phyloP scores from a whole-genome alignment of 2,329 filamentous ascomycete species.

The Fusarium brevicatenulatum region DNA sequence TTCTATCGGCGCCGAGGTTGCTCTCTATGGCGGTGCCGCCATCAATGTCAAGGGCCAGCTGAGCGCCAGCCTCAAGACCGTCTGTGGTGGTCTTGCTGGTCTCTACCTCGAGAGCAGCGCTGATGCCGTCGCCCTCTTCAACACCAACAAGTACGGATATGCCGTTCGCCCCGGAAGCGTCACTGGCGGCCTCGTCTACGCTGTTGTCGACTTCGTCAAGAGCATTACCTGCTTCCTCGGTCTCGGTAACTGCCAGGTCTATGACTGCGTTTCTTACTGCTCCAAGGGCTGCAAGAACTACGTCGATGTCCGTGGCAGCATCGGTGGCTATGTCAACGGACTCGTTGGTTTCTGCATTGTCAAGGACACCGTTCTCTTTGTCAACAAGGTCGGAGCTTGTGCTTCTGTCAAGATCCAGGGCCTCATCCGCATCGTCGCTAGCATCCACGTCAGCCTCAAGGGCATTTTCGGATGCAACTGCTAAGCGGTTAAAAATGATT shows the following conservation, averaged over 20 bases:
- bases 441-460: constrained; percentile 45
- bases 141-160: constrained; percentile 49
- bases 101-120: constrained; percentile 47
- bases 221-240: constrained; percentile 46
- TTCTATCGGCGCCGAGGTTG: constrained; percentile 43
- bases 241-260: constrained; percentile 46
- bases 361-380: constrained; percentile 45
- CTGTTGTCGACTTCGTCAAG: constrained; percentile 41
- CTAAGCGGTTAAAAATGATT: constrained; percentile 29
- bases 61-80: constrained; percentile 47
- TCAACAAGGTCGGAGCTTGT: constrained; percentile 42
- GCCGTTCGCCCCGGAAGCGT: constrained; percentile 42
- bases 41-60: constrained; percentile 42
- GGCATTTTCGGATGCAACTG: constrained; percentile 49
- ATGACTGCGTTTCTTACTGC: constrained; percentile 53
- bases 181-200: constrained; percentile 40
- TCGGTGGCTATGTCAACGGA: constrained; percentile 45
- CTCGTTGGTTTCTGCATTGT: constrained; percentile 49
- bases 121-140: constrained; percentile 52
- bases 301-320: constrained; percentile 47
- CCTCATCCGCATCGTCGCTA: constrained; percentile 50
- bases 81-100: constrained; percentile 46
- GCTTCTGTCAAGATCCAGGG: constrained; percentile 44
- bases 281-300: constrained; percentile 53
- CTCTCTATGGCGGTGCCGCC: constrained; percentile 38